phyloP scores from a whole-genome alignment of 2,329 filamentous ascomycete genomes.

The Clarireedia sp. region DNA sequence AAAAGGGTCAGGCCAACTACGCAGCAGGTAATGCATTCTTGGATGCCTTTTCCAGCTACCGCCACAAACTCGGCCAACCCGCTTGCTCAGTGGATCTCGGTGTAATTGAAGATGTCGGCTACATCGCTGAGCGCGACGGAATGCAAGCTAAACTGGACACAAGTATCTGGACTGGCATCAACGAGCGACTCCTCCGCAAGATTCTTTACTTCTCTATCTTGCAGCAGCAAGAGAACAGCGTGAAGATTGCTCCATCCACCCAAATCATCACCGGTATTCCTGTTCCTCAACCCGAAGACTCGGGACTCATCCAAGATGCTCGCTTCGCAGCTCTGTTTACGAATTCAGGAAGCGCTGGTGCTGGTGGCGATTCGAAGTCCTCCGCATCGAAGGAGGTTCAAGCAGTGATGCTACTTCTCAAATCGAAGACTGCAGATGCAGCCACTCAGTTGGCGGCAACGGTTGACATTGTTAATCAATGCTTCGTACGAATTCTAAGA shows the following conservation, averaged over 20 bases:
- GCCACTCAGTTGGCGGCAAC: background rate
- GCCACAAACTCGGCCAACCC: background rate
- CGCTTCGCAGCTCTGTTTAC: background rate
- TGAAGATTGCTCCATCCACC: background rate
- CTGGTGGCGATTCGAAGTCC: background rate
- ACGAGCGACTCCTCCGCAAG: background rate
- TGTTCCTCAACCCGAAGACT: background rate
- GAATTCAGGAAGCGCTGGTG: background rate
- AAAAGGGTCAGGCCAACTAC: constrained; percentile 38
- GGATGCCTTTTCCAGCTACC: constrained; percentile 22
- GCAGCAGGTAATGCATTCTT: constrained; percentile 42
- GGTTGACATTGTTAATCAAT: background rate
- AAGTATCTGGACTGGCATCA: background rate
- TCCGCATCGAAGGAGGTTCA: background rate
- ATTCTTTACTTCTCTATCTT: background rate
- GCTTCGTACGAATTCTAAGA: constrained; percentile 1
- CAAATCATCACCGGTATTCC: background rate
- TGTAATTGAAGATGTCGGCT: constrained; percentile 30
- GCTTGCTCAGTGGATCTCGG: constrained; percentile 2
- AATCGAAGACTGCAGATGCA: background rate
- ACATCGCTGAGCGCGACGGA: constrained; percentile 7
- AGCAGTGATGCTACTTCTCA: background rate
- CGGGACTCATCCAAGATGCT: background rate
- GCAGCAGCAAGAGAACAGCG: background rate
- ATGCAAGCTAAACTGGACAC: background rate